Base-by-base conservation (phyloP, 2,329 filamentous ascomycete genomes). In the Nothomitra cinnamomea region DNA sequence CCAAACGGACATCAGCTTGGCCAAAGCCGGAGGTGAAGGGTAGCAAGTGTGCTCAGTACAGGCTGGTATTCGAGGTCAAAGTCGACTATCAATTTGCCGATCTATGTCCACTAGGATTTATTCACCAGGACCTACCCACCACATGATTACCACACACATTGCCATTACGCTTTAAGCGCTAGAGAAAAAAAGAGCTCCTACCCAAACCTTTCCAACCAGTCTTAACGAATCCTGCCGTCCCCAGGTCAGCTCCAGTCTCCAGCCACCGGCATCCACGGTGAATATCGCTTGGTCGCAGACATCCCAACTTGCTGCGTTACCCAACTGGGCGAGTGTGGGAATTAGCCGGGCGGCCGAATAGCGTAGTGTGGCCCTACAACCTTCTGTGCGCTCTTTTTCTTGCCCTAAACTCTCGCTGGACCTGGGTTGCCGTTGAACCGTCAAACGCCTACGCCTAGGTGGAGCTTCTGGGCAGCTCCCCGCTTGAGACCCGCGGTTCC, bases 131-230 rank as follows among this genome's bases (percentile, higher is more conserved):
- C 25, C 32, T 49, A 17, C 17, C 38, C 28, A 48, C 45, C 45
- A 49, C 45, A 49, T 49, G 45, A 49, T 49, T 49, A 49, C 45
- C 45, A 35, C 45, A 49, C 19, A 17, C 24, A 10, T 35, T 10
- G 25, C 24, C 32, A 49, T 35, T 28, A 49, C 45, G 24, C 32
- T 49, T 49, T 28, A n/a, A 49, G 45, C 45, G 45, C 45, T 48
- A 48, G 22, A 48, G 25, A 28, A 48, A 13, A 48, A 25, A 28
- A 32, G 28, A 32, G 28, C 28, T 32, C 28, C 28, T 5, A 32
- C 28, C 28, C 43, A 13, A 49, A 49, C 32, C 24, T 49, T 17
- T 49, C 45, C 13, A 35, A 49, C 17, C 45, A 35, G 25, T 35
- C 19, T 24, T 15, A 28, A 49, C 28, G 15, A 12, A 24, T 49